Evolutionary conservation across 2,329 filamentous ascomycete species (phyloP), one percentile per base, ranked within the genome.

Genomic region (Fusarium odoratissimum): DNA sequence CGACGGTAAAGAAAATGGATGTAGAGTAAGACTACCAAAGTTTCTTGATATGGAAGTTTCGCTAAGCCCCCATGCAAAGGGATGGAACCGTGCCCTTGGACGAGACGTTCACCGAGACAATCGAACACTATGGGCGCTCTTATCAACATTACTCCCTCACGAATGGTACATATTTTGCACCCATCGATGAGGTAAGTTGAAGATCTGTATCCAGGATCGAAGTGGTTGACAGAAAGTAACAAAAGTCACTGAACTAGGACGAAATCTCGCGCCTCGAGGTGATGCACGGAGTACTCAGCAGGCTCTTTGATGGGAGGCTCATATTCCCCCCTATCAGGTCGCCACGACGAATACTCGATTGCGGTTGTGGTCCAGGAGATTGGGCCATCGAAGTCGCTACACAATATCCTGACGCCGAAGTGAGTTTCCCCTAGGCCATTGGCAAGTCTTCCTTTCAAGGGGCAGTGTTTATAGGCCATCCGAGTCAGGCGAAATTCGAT

Each of bases 371-470:
- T 44, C 86, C 90, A n/a, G 92, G 87, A 44, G 85, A 89, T 52
- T 95, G 92, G 92, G 91, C 92, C 28, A 82, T 89, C 38, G 91
- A 92, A 30, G 90, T 92, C 58, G 92, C 92, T 51, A 86, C 89
- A 76, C 83, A 87, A 69, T 84, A 91, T 81, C 91, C 91, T 54
- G 82, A 85, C 68, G 91, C 90, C 77, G 87, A 93, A 84, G 92
- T 93, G 78, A 76, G 84, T 65, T 37, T 10, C 33, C 52, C 38
- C 28, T 33, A 21, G 16, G 25, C 38, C 40, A 28, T 40, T 38
- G 30, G 16, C 38, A 30, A 23, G 23, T 16, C 5, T 31, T 37
- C 23, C 25, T 30, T 52, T 45, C 55, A n/a, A 42, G 49, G 31
- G 17, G 37, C 40, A 16, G 46, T 40, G 21, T 19, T 42, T 54